phyloP scores from a whole-genome alignment of 805 yeast species.

The Ogataea zsoltii region DNA sequence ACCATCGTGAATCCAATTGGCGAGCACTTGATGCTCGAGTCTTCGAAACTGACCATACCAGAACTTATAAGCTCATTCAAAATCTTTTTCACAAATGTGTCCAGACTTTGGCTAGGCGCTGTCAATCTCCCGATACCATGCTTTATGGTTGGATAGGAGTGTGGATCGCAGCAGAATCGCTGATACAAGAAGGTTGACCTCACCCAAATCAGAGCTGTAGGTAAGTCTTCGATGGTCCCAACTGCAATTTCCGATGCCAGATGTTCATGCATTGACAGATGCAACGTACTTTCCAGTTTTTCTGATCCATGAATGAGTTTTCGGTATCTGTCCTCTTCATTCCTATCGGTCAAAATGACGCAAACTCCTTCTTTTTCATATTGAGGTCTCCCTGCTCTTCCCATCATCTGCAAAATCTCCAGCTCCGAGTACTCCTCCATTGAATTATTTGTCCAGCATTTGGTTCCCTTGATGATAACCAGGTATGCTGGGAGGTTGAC shows the following conservation, averaged over 20 bases:
- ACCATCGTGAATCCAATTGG: constrained; percentile 50
- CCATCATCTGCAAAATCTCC: constrained; percentile 63
- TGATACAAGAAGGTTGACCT: constrained; percentile 51
- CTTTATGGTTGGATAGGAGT: constrained; percentile 1
- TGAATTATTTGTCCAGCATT: constrained; percentile 51
- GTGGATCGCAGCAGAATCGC: constrained; percentile 27
- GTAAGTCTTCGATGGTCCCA: constrained; percentile 38
- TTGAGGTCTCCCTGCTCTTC: constrained; percentile 65
- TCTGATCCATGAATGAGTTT: constrained; percentile 43
- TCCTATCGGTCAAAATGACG: constrained; percentile 46
- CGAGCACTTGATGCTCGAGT: constrained; percentile 29
- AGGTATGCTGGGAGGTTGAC: constrained; percentile 62
- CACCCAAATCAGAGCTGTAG: constrained; percentile 48
- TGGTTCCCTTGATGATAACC: constrained; percentile 63
- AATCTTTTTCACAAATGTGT: not conserved
- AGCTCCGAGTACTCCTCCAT: constrained; percentile 54
- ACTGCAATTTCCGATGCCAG: constrained; percentile 46
- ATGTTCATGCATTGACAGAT: constrained; percentile 40
- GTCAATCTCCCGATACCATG: not conserved
- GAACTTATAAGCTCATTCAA: constrained; percentile 1
- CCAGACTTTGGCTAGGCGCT: not conserved
- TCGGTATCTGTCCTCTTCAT: constrained; percentile 40
- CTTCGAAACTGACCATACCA: not conserved
- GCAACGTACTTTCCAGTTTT: constrained; percentile 48
- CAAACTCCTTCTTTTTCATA: constrained; percentile 53